Evolutionary conservation across 495 filamentous ascomycete genomes (phyloP).

Genomic region (Neurospora sp.): DNA sequence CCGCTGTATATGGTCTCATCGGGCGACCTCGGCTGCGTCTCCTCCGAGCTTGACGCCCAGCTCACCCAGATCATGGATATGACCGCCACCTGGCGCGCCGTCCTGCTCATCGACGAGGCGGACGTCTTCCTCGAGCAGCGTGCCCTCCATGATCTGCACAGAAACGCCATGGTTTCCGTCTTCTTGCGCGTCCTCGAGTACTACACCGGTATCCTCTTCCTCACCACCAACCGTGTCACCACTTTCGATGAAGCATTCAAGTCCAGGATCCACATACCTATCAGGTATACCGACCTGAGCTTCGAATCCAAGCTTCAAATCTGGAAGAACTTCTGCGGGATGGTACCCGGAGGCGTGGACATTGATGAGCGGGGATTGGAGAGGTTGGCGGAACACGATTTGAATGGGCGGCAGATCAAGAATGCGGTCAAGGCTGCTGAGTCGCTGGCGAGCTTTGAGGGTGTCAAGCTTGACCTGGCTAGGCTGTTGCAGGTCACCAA

Average conservation of each 20-base stretch:
- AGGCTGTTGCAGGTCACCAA: slow-evolving; percentile 23
- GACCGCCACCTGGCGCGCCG: slow-evolving; percentile 35
- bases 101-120: slow-evolving; percentile 43
- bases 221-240: slow-evolving; percentile 38
- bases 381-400: slow-evolving; percentile 30
- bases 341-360: slow-evolving; percentile 27
- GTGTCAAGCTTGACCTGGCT: slow-evolving; percentile 15
- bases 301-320: slow-evolving; percentile 22
- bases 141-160: slow-evolving; percentile 28
- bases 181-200: slow-evolving; percentile 39
- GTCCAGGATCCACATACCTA: slow-evolving; percentile 33
- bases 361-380: slow-evolving; percentile 33
- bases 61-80: slow-evolving; percentile 42
- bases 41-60: slow-evolving; percentile 14
- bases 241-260: slow-evolving; percentile 35
- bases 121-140: slow-evolving; percentile 40
- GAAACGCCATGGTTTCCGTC: slow-evolving; percentile 37
- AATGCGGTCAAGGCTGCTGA: slow-evolving; percentile 49
- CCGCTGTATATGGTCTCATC: slow-evolving; percentile 45
- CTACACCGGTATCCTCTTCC: slow-evolving; percentile 37
- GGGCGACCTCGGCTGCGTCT: slow-evolving; percentile 41
- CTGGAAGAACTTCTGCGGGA: slow-evolving; percentile 36
- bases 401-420: slow-evolving; percentile 57
- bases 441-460: slow-evolving; percentile 24
- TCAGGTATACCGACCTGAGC: slow-evolving; percentile 30